Percentiles rank a stretch among this genome's conserved stretches.
Conservation (phyloP, 495 filamentous ascomycete genomes). For the Penicillium subrubescens region DNA sequence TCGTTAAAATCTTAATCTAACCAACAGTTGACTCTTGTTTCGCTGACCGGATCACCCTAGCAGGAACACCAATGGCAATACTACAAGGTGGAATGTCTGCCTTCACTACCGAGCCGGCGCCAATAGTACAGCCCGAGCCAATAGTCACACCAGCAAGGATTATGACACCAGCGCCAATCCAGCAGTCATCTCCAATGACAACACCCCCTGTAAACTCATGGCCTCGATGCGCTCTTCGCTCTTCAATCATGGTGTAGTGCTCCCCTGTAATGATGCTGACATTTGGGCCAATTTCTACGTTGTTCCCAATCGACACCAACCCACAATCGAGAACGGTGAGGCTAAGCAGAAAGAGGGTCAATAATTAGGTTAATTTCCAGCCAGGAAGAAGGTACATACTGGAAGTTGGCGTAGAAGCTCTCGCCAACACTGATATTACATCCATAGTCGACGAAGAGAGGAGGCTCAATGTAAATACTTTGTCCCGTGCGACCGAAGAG, state of each 20-base stretch:
- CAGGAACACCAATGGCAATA: conserved; percentile 45
- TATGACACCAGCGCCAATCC: conserved; percentile 45
- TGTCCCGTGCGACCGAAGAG: conserved; percentile 5
- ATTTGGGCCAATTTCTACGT: conserved; percentile 45
- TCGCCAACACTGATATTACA: conserved; percentile 30
- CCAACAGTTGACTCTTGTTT: not conserved
- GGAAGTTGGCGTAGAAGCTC: conserved; percentile 49
- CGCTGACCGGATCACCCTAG: conserved; percentile 32
- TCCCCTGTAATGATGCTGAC: conserved; percentile 49
- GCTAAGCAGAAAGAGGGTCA: conserved; percentile 8
- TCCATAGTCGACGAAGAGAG: conserved; percentile 5
- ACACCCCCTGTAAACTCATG: conserved; percentile 41
- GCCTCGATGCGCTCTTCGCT: conserved; percentile 29
- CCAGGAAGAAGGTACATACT: conserved; percentile 21
- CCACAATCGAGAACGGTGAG: conserved; percentile 47
- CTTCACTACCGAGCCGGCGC: conserved; percentile 48
- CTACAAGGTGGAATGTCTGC: conserved; percentile 39
- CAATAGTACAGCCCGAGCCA: conserved; percentile 47
- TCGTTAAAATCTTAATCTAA: not conserved
- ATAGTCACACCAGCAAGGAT: conserved; percentile 52
- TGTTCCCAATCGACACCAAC: conserved; percentile 46
- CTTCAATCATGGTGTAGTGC: conserved; percentile 46
- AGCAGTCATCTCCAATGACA: conserved; percentile 49
- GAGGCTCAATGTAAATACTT: conserved; percentile 10
- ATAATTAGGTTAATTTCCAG: not conserved